Evolutionary conservation across 2,329 filamentous ascomycete genomes (phyloP).

Genomic region (Trichoderma brevicompactum): DNA sequence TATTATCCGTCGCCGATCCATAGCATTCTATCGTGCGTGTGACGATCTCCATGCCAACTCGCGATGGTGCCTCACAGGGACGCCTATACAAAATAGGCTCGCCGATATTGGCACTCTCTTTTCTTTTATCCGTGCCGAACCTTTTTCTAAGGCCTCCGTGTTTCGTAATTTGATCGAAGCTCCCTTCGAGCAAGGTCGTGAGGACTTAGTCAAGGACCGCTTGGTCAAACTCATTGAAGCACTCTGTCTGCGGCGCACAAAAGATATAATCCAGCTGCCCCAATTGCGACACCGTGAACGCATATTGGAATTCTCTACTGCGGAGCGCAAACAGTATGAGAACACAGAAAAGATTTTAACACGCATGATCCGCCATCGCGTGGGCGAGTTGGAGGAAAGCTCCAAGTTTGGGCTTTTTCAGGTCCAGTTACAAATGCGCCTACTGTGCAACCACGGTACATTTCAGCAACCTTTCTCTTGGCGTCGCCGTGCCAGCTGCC

Average conservation of each 20-base stretch:
- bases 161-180: constrained; percentile 52
- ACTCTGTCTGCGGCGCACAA: constrained; percentile 49
- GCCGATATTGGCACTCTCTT: constrained; percentile 57
- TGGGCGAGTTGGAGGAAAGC: constrained; percentile 41
- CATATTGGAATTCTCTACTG: constrained; percentile 11
- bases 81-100: constrained; percentile 58
- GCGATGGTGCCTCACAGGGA: constrained; percentile 59
- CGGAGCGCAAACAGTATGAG: constrained; percentile 39
- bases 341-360: constrained; percentile 44
- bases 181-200: constrained; percentile 42
- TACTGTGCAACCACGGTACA: constrained; percentile 57
- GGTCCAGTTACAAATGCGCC: constrained; percentile 50
- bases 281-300: constrained; percentile 2
- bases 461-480: constrained; percentile 52
- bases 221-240: constrained; percentile 44
- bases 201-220: constrained; percentile 37
- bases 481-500: constrained; percentile 32
- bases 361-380: constrained; percentile 45
- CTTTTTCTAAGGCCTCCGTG: constrained; percentile 46
- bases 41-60: constrained; percentile 47
- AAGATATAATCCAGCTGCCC: constrained; percentile 47
- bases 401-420: constrained; percentile 52
- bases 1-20: constrained; percentile 53
- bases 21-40: constrained; percentile 50
- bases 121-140: constrained; percentile 50